Conservation (phyloP, 148 eudicot species). For the Rheum nobile region DNA sequence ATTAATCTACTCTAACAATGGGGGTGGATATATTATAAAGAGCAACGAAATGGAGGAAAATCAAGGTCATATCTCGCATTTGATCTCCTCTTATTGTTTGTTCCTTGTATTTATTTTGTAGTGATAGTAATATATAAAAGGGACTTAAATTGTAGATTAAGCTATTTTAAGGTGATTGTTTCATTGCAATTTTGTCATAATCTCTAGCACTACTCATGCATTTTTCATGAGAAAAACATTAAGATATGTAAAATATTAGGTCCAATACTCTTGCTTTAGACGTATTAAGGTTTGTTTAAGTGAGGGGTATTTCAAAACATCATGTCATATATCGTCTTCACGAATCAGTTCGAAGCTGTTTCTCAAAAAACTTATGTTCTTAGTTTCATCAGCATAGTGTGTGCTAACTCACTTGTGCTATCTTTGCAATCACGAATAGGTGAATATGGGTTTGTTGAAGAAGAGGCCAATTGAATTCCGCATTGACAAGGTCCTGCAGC, state of each 20-base stretch:
- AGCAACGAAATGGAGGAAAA: no score
- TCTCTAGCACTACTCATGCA: neutral
- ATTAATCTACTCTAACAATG: no score
- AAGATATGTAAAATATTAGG: neutral
- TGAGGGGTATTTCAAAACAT: neutral
- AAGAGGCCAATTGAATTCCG: constrained; percentile 88
- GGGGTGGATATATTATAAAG: no score
- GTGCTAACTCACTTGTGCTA: neutral
- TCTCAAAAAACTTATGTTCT: neutral
- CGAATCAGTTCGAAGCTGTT: neutral
- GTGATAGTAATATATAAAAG: neutral
- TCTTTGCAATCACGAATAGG: constrained; percentile 21
- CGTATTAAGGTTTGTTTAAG: neutral
- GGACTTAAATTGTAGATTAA: neutral
- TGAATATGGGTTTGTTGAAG: constrained; percentile 61
- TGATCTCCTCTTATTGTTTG: neutral
- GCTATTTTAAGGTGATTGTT: neutral
- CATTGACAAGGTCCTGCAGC: constrained; percentile 77
- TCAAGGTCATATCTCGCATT: constrained; percentile 26
- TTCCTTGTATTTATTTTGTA: neutral
- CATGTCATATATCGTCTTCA: neutral
- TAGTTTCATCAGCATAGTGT: neutral
- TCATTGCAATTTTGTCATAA: neutral
- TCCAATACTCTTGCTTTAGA: neutral
- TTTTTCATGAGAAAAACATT: neutral